Evolutionary conservation across 371 early-diverging fungal genomes (phyloP).

Genomic region (Fennellomyces sp.): DNA sequence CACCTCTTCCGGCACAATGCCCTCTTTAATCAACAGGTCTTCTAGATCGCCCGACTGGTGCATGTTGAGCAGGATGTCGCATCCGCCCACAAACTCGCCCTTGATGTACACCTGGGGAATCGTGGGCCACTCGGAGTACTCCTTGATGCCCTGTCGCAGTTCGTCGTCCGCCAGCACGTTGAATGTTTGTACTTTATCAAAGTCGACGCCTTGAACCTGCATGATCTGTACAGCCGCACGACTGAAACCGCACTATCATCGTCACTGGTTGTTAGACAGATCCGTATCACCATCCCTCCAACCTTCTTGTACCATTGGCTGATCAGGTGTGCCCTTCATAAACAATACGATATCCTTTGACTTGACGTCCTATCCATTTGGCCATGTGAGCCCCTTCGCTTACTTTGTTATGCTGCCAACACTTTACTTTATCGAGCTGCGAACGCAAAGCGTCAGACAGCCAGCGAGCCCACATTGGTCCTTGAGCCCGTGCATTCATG

Average conservation of each 20-base stretch:
- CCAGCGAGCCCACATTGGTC: constrained; percentile 65
- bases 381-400: not conserved
- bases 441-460: constrained; percentile 78
- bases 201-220: constrained; percentile 82
- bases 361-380: constrained; percentile 64
- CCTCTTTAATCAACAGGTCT: constrained; percentile 80
- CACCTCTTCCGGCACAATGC: constrained; percentile 62
- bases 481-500: constrained; percentile 24
- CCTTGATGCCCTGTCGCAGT: constrained; percentile 91
- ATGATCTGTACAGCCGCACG: constrained; percentile 91
- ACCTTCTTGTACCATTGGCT: constrained; percentile 66
- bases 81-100: constrained; percentile 97
- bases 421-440: constrained; percentile 61
- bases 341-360: constrained; percentile 80
- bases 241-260: constrained; percentile 86
- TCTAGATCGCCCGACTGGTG: constrained; percentile 91
- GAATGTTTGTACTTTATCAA: constrained; percentile 71
- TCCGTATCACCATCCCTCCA: not conserved
- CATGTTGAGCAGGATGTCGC: constrained; percentile 94
- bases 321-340: constrained; percentile 95
- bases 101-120: constrained; percentile 98
- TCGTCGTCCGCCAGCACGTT: constrained; percentile 92
- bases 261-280: too few species aligned
- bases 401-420: not conserved
- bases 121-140: constrained; percentile 97